A percentile compares a stretch with the other conserved stretches of the same genome.
These are phyloP conservation scores for Ceratocystis colombiana DNA, from an alignment of 2,329 filamentous ascomycete genomes.

Conservation along the genomic window DNA sequence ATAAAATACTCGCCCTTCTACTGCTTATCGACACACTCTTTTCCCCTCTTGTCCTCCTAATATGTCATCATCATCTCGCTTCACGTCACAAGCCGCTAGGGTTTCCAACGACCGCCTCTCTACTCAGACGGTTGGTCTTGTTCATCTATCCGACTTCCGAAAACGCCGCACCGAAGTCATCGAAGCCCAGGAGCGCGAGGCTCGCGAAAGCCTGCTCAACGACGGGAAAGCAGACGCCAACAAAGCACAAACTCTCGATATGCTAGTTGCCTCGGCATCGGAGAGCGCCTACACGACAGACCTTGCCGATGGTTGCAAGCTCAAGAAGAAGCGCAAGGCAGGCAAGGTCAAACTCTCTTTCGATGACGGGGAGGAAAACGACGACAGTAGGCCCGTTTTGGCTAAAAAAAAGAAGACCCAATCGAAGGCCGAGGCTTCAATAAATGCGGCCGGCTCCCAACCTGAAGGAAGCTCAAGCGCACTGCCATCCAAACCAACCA, in stretches of 20 bases:
- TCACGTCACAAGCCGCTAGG: conserved; percentile 32
- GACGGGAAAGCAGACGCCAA: conserved; percentile 27
- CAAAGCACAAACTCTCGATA: conserved; percentile 41
- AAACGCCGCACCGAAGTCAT: conserved; percentile 92
- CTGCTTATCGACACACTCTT: neutral
- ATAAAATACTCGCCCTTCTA: neutral
- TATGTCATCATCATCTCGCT: conserved; percentile 18
- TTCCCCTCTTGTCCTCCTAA: neutral
- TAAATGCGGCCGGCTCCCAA: conserved; percentile 27
- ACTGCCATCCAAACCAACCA: conserved; percentile 33
- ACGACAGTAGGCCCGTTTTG: conserved; percentile 38
- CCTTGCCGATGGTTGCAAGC: conserved; percentile 27
- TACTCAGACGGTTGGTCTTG: conserved; percentile 79
- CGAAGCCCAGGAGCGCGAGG: conserved; percentile 78
- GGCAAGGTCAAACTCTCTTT: conserved; percentile 50
- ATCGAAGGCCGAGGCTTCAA: conserved; percentile 33
- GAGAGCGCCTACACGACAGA: neutral
- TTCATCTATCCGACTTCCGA: conserved; percentile 85
- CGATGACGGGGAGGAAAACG: conserved; percentile 56
- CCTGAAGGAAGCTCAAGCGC: conserved; percentile 26
- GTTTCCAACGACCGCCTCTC: conserved; percentile 64
- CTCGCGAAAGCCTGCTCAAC: conserved; percentile 44
- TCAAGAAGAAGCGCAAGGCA: conserved; percentile 41
- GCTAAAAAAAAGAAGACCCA: conserved; percentile 30
- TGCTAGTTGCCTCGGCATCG: conserved; percentile 37